Evolutionary conservation across 176 grass and related monocot species (phyloP).

Genomic region (Tillandsia leiboldiana): DNA sequence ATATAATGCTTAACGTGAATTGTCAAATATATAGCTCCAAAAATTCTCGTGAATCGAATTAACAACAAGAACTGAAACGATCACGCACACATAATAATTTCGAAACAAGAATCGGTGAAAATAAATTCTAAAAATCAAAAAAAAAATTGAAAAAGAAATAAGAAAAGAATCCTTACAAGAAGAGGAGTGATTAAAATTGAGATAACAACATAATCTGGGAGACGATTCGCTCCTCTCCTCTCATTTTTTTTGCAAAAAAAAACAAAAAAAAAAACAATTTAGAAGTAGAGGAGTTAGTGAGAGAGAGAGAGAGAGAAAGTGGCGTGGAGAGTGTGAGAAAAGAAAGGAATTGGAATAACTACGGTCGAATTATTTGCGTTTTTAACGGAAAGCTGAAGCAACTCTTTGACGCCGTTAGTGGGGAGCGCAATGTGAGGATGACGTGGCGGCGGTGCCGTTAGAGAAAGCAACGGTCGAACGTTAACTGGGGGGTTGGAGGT

Average conservation of each 20-base stretch:
- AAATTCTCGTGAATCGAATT: too few relatives aligned
- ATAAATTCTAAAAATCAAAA: neutral
- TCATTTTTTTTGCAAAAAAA: neutral
- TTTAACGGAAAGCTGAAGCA: neutral
- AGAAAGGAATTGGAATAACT: constrained; percentile 11
- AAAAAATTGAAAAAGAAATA: neutral
- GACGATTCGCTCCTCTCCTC: neutral
- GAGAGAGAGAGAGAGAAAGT: neutral
- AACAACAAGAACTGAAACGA: neutral
- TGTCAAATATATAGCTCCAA: too few relatives aligned
- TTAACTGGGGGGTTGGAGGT: neutral
- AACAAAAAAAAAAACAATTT: constrained; percentile 12
- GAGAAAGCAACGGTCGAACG: neutral
- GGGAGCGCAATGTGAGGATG: neutral
- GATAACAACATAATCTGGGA: neutral
- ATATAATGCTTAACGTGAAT: too few relatives aligned
- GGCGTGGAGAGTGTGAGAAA: neutral
- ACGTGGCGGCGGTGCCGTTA: neutral
- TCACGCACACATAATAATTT: too few relatives aligned
- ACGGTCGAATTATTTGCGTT: constrained; percentile 14
- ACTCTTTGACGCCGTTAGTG: neutral
- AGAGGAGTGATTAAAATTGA: neutral
- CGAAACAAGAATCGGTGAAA: too few relatives aligned
- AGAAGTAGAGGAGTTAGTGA: neutral
- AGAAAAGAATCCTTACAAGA: neutral